Evolutionary conservation across 2,329 filamentous ascomycete genomes (phyloP), one percentile per base, ranked within the genome.

Genomic region (Thermomyces lanuginosus): DNA sequence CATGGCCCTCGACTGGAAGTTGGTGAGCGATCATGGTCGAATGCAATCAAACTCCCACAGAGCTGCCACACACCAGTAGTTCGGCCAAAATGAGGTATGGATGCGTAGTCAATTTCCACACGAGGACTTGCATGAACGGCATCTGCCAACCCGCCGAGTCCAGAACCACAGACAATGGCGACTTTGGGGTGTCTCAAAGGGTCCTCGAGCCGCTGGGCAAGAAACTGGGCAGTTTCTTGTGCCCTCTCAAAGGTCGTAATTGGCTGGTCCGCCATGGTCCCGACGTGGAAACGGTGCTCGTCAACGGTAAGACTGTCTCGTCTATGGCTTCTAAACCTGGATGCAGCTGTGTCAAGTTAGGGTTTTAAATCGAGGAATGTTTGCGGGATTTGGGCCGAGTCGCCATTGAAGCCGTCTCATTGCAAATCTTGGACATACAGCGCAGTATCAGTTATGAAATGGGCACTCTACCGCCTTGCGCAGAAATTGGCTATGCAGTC

Each of bases 121-220:
- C 58, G 58, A 5, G 56, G 55, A 15, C 58, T 52, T 11, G 54
- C 40, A 27, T 69, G 53, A 23, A 74, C 60, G 3, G 64, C 66
- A 30, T 66, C 56, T 31, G 62, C 67, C 18, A 76, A 59, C 2
- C 69, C 69, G 21, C 69, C 69, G 6, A 76, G 50, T 3, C 72
- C 71, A 26, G 69, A 73, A 16, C 71, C 71, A 43, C 71, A 76
- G 13, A 76, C 63, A 30, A 76, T 69, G 20, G 68, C 72, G 34
- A 75, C 60, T 31, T 59, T 57, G 7, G 71, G 71, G 2, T 51
- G 48, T 29, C 63, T 55, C n/a, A 71, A 44, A 9, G 44, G 33
- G 21, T 47, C 43, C 9, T 68, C 66, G n/a, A 74, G 44, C 24
- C 51, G 51, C 12, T 52, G 43, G 26, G 54, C 58, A 12, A 75